phyloP scores from a whole-genome alignment of 148 eudicot species.

The Camellia japonica region DNA sequence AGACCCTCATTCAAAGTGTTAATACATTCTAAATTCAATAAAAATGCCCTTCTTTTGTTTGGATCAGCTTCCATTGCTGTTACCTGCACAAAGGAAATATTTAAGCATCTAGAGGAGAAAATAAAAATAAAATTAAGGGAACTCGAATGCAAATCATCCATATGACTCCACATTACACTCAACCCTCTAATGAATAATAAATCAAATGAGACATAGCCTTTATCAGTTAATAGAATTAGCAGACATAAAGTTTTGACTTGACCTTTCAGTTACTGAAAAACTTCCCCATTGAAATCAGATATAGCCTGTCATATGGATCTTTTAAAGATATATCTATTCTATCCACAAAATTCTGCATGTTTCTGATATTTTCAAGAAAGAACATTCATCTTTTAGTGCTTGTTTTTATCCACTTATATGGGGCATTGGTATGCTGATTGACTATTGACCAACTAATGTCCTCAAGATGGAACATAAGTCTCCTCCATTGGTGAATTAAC shows the following conservation, averaged over 20 bases:
- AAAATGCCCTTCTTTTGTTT: constrained; percentile 53
- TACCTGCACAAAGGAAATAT: constrained; percentile 45
- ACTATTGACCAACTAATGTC: not conserved
- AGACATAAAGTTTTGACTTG: not conserved
- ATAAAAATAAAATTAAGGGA: not conserved
- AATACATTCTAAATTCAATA: constrained; percentile 77
- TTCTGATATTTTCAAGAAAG: not conserved
- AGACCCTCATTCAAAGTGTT: constrained; percentile 83
- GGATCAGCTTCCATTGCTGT: constrained; percentile 63
- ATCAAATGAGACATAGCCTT: not conserved
- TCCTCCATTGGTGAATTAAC: not conserved
- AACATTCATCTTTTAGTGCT: too few species aligned
- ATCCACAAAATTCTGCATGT: not conserved
- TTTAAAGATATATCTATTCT: too few species aligned
- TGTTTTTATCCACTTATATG: not conserved
- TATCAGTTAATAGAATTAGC: not conserved
- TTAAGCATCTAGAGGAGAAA: not conserved
- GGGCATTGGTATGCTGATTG: not conserved
- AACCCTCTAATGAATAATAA: not conserved
- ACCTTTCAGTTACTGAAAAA: not conserved
- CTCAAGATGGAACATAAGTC: not conserved
- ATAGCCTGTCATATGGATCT: not conserved
- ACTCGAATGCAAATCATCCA: not conserved
- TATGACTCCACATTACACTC: not conserved
- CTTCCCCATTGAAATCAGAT: not conserved